A percentile compares a stretch with the other conserved stretches of the same genome.
Evolutionary conservation across 305 asterid genomes (phyloP).

Genomic region (Fraxinus greggii): DNA sequence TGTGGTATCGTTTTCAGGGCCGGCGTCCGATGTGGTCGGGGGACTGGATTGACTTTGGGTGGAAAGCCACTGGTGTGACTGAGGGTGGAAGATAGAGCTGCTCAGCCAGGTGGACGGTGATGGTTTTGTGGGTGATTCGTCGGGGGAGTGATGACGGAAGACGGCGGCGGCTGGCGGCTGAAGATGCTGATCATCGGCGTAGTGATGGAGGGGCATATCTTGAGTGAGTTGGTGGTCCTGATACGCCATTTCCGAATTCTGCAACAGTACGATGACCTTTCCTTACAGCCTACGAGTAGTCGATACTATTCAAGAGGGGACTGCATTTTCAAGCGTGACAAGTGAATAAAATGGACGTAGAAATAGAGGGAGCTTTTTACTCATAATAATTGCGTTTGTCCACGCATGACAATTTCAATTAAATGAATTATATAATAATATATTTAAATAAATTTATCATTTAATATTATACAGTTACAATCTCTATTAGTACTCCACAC

Average conservation of each 20-base stretch:
- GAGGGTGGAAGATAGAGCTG: conserved; percentile 35
- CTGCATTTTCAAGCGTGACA: neutral
- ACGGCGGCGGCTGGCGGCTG: conserved; percentile 31
- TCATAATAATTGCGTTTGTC: neutral
- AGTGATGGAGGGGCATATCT: conserved; percentile 58
- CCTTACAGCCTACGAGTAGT: conserved; percentile 15
- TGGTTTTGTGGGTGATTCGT: conserved; percentile 39
- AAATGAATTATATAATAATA: neutral
- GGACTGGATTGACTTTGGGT: conserved; percentile 43
- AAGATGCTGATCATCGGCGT: conserved; percentile 37
- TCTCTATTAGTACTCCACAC: neutral
- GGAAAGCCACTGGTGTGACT: conserved; percentile 49
- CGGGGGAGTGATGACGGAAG: conserved; percentile 47
- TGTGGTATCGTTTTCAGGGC: conserved; percentile 35
- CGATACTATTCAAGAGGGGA: neutral
- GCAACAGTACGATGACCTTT: conserved; percentile 18
- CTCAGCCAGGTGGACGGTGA: conserved; percentile 48
- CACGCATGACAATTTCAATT: neutral
- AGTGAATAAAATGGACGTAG: conserved; percentile 2
- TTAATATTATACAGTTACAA: neutral
- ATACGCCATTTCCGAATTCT: conserved; percentile 47
- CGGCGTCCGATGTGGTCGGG: conserved; percentile 35
- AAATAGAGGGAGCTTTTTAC: neutral
- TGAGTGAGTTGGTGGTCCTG: conserved; percentile 66
- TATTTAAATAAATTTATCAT: no score